Evolutionary conservation across 2,329 filamentous ascomycete genomes (phyloP).

Genomic region (Colletotrichum trifolii): DNA sequence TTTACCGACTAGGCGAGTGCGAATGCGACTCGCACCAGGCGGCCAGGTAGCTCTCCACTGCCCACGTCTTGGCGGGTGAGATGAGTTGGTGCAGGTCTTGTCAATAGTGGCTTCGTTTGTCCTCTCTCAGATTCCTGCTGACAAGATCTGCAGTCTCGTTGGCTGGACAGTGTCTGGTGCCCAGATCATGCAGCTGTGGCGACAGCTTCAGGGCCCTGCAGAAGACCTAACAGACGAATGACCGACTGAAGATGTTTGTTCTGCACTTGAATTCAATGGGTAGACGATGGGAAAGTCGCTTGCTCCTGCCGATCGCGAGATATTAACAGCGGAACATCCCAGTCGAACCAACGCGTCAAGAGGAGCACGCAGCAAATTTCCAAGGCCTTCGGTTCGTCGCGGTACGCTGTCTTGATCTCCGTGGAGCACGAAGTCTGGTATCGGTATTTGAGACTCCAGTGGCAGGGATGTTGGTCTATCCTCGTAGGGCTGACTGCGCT

Average conservation of each 20-base stretch:
- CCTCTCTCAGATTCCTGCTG: not conserved
- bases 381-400: no score
- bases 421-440: no score
- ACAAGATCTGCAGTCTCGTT: not conserved
- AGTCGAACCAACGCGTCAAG: no score
- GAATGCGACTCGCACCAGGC: constrained; percentile 5
- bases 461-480: no score
- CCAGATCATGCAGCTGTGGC: not conserved
- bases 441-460: no score
- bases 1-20: constrained; percentile 12
- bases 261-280: not conserved
- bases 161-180: not conserved
- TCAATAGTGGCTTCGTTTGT: not conserved
- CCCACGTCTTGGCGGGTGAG: not conserved
- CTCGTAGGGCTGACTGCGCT: no score
- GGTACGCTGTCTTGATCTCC: no score
- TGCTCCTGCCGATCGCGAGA: no score
- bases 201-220: not conserved
- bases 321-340: no score
- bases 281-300: not conserved
- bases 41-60: not conserved
- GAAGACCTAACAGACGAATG: no score
- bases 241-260: no score
- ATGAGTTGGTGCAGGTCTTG: not conserved
- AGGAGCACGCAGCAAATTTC: no score